Conservation (phyloP, 495 filamentous ascomycete species). For the Lepraria neglecta region DNA sequence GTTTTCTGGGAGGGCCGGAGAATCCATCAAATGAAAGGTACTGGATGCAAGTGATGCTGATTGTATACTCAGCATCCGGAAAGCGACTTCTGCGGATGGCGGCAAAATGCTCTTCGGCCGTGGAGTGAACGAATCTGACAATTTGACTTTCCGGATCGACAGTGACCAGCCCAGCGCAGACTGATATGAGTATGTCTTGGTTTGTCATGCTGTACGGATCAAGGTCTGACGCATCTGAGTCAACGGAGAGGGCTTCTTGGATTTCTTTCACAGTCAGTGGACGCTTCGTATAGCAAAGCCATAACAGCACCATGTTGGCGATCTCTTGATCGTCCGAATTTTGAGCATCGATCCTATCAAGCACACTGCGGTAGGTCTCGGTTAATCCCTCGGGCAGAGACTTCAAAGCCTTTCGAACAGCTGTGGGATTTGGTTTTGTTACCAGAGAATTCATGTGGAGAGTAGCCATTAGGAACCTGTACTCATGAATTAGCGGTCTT, state of each 20-base stretch:
- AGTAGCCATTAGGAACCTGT: not conserved
- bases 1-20: no score
- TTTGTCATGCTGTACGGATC: no score
- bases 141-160: not conserved
- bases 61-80: no score
- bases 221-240: not conserved
- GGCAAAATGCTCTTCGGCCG: not conserved
- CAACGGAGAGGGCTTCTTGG: not conserved
- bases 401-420: not conserved
- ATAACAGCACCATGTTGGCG: not conserved
- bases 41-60: no score
- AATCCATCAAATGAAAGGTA: no score
- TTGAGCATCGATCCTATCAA: not conserved
- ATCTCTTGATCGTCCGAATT: not conserved
- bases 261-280: not conserved
- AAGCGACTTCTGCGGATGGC: no score
- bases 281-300: not conserved
- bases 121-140: not conserved
- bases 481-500: no score
- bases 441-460: not conserved
- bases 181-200: not conserved
- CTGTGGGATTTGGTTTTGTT: not conserved
- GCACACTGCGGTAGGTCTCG: not conserved
- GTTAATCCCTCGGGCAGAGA: not conserved
- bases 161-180: not conserved